A percentile compares a stretch with the other conserved stretches of the same genome.
Evolutionary conservation across 169 alveolate genomes (phyloP).

Genomic region (Hepatocystis sp.): DNA sequence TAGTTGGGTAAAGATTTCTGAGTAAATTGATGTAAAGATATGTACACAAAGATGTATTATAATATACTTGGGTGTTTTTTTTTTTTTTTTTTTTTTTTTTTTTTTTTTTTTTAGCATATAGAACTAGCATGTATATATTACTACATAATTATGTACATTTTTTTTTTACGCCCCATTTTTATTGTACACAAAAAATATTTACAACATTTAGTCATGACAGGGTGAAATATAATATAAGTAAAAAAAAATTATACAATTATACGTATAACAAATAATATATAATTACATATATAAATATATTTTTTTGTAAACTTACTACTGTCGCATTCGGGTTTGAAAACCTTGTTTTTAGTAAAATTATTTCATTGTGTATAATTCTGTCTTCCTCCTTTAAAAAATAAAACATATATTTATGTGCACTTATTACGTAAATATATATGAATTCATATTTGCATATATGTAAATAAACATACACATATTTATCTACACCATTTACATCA

Average conservation of each 20-base stretch:
- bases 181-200: too few relatives aligned
- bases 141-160: too few relatives aligned
- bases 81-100: too few relatives aligned
- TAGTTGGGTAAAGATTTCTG: too few relatives aligned
- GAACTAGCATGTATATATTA: too few relatives aligned
- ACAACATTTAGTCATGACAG: too few relatives aligned
- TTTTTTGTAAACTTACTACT: constrained; percentile 89
- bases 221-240: too few relatives aligned
- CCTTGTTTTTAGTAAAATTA: constrained; percentile 84
- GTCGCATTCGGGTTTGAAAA: constrained; percentile 85
- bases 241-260: neutral
- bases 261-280: neutral
- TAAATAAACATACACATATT: neutral
- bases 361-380: constrained; percentile 89
- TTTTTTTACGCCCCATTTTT: too few relatives aligned
- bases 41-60: too few relatives aligned
- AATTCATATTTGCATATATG: neutral
- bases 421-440: neutral
- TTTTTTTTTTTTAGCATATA: too few relatives aligned
- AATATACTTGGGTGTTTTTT: too few relatives aligned
- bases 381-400: constrained; percentile 86
- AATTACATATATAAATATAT: neutral
- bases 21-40: neutral
- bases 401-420: neutral
- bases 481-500: too few relatives aligned